These are phyloP conservation scores for Coniophora puteana DNA, from an alignment of 1,284 basidiomycete species.

Conservation along the genomic window DNA sequence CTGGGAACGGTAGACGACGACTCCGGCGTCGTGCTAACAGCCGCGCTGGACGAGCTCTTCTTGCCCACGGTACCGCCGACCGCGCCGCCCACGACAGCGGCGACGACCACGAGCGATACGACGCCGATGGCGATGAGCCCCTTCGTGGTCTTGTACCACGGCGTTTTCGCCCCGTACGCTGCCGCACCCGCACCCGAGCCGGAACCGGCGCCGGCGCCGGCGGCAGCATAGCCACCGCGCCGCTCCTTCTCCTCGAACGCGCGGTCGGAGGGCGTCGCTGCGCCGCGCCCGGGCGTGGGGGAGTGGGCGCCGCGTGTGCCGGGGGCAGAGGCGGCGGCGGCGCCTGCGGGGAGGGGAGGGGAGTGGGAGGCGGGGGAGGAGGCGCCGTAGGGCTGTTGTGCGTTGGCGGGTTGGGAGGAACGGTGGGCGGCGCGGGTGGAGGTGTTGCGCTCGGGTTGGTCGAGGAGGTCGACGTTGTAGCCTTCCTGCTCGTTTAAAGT, in stretches of 20 bases:
- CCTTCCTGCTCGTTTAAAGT: no score
- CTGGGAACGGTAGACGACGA: no score
- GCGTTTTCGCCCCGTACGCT: no score
- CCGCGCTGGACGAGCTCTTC: no score
- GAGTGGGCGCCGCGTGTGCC: conserved; percentile 17
- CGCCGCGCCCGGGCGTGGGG: not conserved
- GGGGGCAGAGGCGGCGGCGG: conserved; percentile 9
- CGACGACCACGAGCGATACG: conserved; percentile 40
- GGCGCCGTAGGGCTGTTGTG: conserved; percentile 2
- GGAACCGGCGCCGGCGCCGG: conserved; percentile 14
- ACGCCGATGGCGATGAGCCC: conserved; percentile 36
- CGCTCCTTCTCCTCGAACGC: no score
- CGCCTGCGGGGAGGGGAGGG: conserved; percentile 4
- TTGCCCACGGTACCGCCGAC: conserved; percentile 48
- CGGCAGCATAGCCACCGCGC: no score
- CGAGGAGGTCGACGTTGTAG: conserved; percentile 48
- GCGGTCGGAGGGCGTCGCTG: not conserved
- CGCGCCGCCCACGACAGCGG: conserved; percentile 55
- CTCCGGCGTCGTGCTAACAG: no score
- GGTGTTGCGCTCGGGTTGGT: conserved; percentile 14
- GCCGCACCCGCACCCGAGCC: conserved; percentile 30
- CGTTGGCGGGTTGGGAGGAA: conserved; percentile 13
- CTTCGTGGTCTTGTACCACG: no score
- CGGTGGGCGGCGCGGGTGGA: conserved; percentile 14
- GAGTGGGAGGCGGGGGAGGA: conserved; percentile 3